Conservation (phyloP, 495 filamentous ascomycete genomes). For the Hyaloscypha hepaticicola region DNA sequence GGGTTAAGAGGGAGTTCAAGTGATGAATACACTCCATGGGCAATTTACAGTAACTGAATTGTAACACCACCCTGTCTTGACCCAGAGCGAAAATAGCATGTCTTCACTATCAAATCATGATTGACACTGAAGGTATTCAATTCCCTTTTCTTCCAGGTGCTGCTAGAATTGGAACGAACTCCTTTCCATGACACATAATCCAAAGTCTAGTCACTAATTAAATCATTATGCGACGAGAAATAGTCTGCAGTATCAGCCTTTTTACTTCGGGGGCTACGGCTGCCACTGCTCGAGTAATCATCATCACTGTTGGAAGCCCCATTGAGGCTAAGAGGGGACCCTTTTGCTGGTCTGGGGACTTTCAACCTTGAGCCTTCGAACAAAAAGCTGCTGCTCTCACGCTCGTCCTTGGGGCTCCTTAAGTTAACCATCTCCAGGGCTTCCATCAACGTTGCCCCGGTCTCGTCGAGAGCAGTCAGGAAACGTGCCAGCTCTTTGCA, state of each 20-base stretch:
- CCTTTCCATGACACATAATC: conserved; percentile 20
- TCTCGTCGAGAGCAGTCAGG: conserved; percentile 85
- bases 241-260: conserved; percentile 20
- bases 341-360: conserved; percentile 43
- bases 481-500: conserved; percentile 95
- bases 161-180: conserved; percentile 7
- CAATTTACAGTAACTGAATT: too few species aligned
- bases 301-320: conserved; percentile 18
- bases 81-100: too few species aligned
- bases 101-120: background rate
- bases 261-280: conserved; percentile 20
- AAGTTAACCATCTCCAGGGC: conserved; percentile 72
- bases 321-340: conserved; percentile 22
- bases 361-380: conserved; percentile 48
- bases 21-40: too few species aligned
- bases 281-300: conserved; percentile 15
- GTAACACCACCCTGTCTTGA: too few species aligned
- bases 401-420: conserved; percentile 43
- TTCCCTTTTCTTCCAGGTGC: background rate
- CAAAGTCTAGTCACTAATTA: conserved; percentile 10
- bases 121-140: background rate
- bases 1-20: too few species aligned
- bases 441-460: conserved; percentile 75
- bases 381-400: conserved; percentile 44
- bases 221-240: conserved; percentile 22